Conservation (phyloP, 2,329 filamentous ascomycete species). For the Xylaria multiplex region DNA sequence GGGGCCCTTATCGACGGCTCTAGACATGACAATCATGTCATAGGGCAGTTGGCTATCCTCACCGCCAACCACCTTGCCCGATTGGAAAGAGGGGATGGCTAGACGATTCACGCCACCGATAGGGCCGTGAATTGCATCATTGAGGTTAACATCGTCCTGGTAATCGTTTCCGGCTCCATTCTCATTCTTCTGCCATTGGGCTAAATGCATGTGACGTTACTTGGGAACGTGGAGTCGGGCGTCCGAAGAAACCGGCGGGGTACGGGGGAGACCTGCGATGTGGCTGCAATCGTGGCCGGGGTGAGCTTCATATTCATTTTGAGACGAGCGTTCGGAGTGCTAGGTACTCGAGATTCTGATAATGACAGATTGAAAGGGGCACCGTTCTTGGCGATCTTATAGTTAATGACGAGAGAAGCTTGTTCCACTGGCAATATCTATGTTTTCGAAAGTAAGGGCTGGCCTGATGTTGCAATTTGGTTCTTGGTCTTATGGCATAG, state of each 20-base stretch:
- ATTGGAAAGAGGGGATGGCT: background rate
- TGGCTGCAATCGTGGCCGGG: background rate
- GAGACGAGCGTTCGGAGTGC: too few relatives aligned
- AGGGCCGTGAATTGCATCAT: background rate
- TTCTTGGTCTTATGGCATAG: too few relatives aligned
- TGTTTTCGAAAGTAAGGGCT: too few relatives aligned
- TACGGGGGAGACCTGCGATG: background rate
- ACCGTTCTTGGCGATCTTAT: too few relatives aligned
- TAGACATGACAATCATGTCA: background rate
- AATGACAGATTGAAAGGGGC: too few relatives aligned
- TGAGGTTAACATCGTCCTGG: conserved; percentile 3
- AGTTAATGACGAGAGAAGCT: too few relatives aligned
- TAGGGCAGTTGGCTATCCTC: background rate
- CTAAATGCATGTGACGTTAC: background rate
- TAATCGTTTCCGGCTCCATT: conserved; percentile 10
- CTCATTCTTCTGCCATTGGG: conserved; percentile 18
- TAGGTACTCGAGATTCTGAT: too few relatives aligned
- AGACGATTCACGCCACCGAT: background rate
- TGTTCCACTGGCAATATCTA: too few relatives aligned
- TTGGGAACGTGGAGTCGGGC: background rate
- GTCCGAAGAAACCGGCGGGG: background rate
- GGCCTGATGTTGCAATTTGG: too few relatives aligned
- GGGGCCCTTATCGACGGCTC: background rate
- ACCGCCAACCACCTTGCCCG: too few relatives aligned
- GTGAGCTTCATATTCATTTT: background rate